A percentile compares a stretch with the other conserved stretches of the same genome.
Conservation (phyloP, 345 rosid genomes). For the Salix udensis region DNA sequence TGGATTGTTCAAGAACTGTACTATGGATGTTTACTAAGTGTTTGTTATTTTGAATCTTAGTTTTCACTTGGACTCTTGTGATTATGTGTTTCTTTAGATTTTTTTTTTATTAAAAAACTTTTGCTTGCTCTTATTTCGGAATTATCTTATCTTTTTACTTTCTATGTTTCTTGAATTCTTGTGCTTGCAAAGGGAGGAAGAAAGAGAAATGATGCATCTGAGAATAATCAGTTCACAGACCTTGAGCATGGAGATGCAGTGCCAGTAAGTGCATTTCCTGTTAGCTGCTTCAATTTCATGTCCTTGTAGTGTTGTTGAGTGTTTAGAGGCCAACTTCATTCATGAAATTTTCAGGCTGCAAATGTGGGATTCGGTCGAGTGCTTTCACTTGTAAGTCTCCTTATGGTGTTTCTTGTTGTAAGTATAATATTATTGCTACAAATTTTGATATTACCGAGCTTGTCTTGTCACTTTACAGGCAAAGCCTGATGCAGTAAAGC, state of each 20-base stretch:
- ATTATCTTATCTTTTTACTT: not conserved
- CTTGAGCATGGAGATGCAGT: conserved; percentile 1
- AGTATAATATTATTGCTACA: not conserved
- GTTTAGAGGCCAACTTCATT: not conserved
- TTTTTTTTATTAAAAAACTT: too few species aligned
- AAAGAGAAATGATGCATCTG: not conserved
- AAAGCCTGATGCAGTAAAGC: conserved; percentile 73
- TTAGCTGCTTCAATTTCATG: not conserved
- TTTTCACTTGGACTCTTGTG: not conserved
- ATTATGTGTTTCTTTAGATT: not conserved
- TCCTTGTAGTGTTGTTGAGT: not conserved
- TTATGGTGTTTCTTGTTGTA: not conserved
- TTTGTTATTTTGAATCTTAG: not conserved
- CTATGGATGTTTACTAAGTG: not conserved
- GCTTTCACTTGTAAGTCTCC: not conserved
- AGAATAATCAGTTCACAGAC: not conserved
- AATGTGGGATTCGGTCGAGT: not conserved
- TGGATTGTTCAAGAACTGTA: not conserved
- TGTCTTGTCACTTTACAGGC: conserved; percentile 43
- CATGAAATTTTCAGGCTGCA: not conserved
- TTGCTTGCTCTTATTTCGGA: not conserved
- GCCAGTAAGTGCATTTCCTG: not conserved
- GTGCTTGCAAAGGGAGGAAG: not conserved
- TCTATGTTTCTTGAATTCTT: not conserved
- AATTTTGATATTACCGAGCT: not conserved